Evolutionary conservation across 768 basidiomycete genomes (phyloP), one percentile per base, ranked within the genome.

Genomic region (Trametes elegans): DNA sequence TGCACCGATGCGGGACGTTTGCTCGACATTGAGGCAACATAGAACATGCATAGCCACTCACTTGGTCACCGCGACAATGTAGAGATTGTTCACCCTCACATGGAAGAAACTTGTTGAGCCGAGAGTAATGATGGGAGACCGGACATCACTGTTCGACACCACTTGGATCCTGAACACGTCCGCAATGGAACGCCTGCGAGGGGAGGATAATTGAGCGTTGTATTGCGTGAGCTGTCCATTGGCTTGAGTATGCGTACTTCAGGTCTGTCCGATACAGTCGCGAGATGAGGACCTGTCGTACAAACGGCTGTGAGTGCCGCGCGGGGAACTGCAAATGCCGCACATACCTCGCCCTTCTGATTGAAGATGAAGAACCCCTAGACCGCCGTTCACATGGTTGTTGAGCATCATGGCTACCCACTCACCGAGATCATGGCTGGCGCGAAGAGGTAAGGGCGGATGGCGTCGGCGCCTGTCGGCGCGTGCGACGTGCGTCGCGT

Each of bases 301-400:
- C 64, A 32, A 48, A 36, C 23, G 23, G 34, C 21, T 31, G 26
- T 34, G 44, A 51, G 50, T 53, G 19, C 51, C 28, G 34, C 27
- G 29, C 10, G 27, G 29, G 18, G 36, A 23, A 9, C 29, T 21
- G 10, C 19, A 27, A 8, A 5, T 27, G 34, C 26, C 41, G n/a
- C 28, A 67, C 82, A 35, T 52, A 94, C 96, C 83, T 98, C 97
- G 71, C 97, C 97, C 73, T 98, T 98, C 73, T 95, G 93, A 69
- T 98, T 99, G 80, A 98, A 97, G 55, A 98, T 93, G 73, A 98
- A 98, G 83, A 98, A 98, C 43, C 91, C 95, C 95, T 98, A n/a
- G n/a, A n/a, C n/a, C n/a, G n/a, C n/a, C n/a, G n/a, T n/a, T n/a
- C n/a, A n/a, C n/a, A n/a, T n/a, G n/a, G n/a, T n/a, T n/a, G n/a